Evolutionary conservation across 257 asterid species (phyloP), one percentile per base, ranked within the genome.

Genomic region (Hygrophila difformis): DNA sequence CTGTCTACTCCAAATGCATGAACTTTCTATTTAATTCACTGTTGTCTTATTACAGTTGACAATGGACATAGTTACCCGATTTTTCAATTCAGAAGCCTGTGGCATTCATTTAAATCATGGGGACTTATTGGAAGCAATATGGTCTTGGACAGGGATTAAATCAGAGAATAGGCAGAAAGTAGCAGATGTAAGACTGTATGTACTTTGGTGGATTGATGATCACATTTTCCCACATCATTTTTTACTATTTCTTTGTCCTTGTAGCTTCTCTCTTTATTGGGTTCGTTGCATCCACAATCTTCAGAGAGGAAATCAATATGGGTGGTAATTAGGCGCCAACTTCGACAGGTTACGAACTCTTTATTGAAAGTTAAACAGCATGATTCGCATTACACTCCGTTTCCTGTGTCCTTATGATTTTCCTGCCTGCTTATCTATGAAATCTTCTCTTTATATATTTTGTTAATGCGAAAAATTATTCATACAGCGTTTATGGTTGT

Each of bases 111-210:
- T 89, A 57, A 89, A 89, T 68, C 98, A 89, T 65, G 96, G 80
- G 36, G 93, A 76, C 73, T 69, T 89, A 31, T 47, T 89, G 76
- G 96, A 89, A 52, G 96, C 93, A 55, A 77, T 89, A 59, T 89
- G 96, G 98, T 66, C 91, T 48, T 89, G 96, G 96, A 56, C 82
- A n/a, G 98, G 98, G 61, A 77, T 89, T 61, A 69, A 74, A 68
- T 63, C 83, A 18, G 87, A 79, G 61, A 63, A 75, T 47, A 73
- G 96, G 55, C 93, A 75, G 71, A 89, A 89, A 89, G 96, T 89
- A 15, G 94, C 94, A 33, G 98, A 89, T 87, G 97, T 81, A 55
- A 47, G 53, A 56, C 39, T 58, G 5, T 24, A 45, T 53, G 51
- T 47, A 47, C 37, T 15, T 20, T 60, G 17, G 26, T 54, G 35